A percentile compares a stretch with the other conserved stretches of the same genome.
Conservation (phyloP, 306 rosid genomes). For the Malus asiatica region DNA sequence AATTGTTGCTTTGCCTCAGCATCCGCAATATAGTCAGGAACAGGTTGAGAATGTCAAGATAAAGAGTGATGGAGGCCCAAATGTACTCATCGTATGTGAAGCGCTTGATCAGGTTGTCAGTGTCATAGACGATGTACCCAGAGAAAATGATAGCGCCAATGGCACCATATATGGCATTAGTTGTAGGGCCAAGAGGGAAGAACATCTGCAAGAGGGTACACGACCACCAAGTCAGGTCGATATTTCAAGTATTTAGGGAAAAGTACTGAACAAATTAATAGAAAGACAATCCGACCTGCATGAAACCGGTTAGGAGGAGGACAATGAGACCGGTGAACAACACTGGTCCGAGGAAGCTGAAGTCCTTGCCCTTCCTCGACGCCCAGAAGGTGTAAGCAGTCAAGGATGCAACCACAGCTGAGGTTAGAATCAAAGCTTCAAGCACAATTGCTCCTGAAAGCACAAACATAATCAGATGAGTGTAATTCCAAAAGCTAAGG, state of each 20-base stretch:
- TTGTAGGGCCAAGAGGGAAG: constrained; percentile 80
- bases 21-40: constrained; percentile 82
- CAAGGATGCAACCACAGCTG: constrained; percentile 73
- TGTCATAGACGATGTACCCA: constrained; percentile 80
- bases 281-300: constrained; percentile 50
- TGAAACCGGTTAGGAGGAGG: constrained; percentile 60
- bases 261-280: not conserved
- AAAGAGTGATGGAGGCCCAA: constrained; percentile 86
- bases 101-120: constrained; percentile 83
- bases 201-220: constrained; percentile 44
- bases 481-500: not conserved
- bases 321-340: constrained; percentile 67
- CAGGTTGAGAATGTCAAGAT: constrained; percentile 80
- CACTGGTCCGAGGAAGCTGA: constrained; percentile 92
- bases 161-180: constrained; percentile 67
- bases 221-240: constrained; percentile 11
- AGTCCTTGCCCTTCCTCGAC: constrained; percentile 96
- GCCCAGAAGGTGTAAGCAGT: constrained; percentile 96
- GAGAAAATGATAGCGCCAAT: constrained; percentile 73
- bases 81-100: constrained; percentile 83
- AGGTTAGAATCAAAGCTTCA: constrained; percentile 85
- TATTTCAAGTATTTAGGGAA: not conserved
- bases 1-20: constrained; percentile 66
- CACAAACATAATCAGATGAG: not conserved
- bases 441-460: constrained; percentile 82